Evolutionary conservation across 2,329 filamentous ascomycete species (phyloP).

Genomic region (Aspergillus sp.): DNA sequence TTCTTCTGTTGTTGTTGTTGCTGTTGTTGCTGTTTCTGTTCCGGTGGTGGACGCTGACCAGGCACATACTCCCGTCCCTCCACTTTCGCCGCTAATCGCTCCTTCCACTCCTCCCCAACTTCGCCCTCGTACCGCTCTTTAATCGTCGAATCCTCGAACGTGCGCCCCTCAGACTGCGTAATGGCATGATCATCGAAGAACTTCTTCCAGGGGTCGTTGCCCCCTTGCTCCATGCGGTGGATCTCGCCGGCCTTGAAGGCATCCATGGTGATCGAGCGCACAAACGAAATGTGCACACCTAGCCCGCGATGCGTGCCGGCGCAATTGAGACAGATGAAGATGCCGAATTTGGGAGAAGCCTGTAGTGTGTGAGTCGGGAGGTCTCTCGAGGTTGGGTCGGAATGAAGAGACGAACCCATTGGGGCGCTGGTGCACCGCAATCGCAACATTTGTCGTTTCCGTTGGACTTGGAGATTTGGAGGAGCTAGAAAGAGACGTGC

Average conservation of each 20-base stretch:
- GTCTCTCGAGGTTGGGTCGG: background rate
- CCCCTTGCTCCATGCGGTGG: conserved; percentile 83
- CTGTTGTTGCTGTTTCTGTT: conserved; percentile 16
- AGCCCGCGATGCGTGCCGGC: conserved; percentile 90
- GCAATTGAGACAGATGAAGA: conserved; percentile 97
- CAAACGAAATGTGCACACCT: conserved; percentile 96
- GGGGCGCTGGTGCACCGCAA: conserved; percentile 87
- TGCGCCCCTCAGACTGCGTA: conserved; percentile 58
- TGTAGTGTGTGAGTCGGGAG: conserved; percentile 18
- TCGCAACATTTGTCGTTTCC: conserved; percentile 90
- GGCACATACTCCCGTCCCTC: conserved; percentile 81
- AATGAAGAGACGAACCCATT: conserved; percentile 65
- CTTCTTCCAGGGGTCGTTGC: conserved; percentile 75
- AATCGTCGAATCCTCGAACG: conserved; percentile 82
- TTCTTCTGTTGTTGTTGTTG: conserved; percentile 18
- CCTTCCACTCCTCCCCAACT: conserved; percentile 91
- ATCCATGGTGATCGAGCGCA: conserved; percentile 96
- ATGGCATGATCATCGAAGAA: conserved; percentile 73
- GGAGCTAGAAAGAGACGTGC: conserved; percentile 51
- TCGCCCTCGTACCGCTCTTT: conserved; percentile 84
- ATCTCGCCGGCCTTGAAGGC: conserved; percentile 92
- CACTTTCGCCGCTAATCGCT: conserved; percentile 75
- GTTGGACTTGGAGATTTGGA: conserved; percentile 81
- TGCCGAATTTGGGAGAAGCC: conserved; percentile 87
- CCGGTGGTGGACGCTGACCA: conserved; percentile 49